Conservation (phyloP, 176 grass and related monocot species). For the Echinochloa phyllopogon region DNA sequence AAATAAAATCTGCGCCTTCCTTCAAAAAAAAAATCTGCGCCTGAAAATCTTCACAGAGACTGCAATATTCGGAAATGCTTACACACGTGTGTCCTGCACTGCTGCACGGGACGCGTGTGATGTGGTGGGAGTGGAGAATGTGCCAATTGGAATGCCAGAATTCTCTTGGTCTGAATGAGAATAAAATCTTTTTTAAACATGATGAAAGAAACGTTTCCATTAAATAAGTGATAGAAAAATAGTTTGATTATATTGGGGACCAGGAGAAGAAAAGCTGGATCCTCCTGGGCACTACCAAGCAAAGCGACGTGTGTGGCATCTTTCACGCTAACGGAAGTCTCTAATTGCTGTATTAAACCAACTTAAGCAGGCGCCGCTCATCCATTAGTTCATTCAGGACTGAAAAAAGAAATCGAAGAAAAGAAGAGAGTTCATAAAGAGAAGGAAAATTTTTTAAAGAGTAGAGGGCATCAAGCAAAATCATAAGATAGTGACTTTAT, state of each 20-base stretch:
- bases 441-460: background rate
- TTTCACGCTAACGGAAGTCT: constrained; percentile 5
- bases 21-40: background rate
- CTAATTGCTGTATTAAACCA: background rate
- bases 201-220: background rate
- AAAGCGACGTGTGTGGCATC: constrained; percentile 42
- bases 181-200: background rate
- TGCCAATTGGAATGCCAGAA: background rate
- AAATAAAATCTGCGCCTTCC: background rate
- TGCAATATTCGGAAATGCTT: background rate
- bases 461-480: background rate
- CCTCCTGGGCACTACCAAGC: background rate
- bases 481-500: background rate
- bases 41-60: constrained; percentile 1
- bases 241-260: constrained; percentile 20
- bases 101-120: background rate
- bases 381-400: background rate
- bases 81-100: constrained; percentile 16
- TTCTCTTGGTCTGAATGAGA: background rate
- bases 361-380: background rate
- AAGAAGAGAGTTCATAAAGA: background rate
- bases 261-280: constrained; percentile 38
- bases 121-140: background rate
- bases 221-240: background rate
- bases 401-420: background rate